phyloP scores from a whole-genome alignment of 2,329 filamentous ascomycete species.

The Bertia moriformis region DNA sequence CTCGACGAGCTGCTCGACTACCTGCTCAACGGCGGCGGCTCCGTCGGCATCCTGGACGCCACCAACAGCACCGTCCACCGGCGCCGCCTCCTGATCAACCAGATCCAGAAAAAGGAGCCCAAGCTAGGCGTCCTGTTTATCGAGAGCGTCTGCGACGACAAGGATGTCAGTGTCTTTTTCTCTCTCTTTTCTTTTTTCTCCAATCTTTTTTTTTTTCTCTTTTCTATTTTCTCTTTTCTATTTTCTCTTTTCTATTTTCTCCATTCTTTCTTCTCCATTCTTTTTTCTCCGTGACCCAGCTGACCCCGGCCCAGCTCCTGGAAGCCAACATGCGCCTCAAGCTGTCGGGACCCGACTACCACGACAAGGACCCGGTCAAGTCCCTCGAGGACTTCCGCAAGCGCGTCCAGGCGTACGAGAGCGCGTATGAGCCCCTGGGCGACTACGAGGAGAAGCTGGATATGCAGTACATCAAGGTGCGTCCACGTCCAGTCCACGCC shows the following conservation, averaged over 20 bases:
- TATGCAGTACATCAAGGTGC: conserved; percentile 77
- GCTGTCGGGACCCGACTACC: conserved; percentile 89
- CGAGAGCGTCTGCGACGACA: conserved; percentile 81
- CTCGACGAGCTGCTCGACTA: conserved; percentile 86
- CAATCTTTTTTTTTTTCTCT: background rate
- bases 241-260: background rate
- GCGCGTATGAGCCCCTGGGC: conserved; percentile 80
- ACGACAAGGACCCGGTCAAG: conserved; percentile 74
- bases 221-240: background rate
- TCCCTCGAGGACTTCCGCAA: conserved; percentile 85
- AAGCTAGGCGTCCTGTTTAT: conserved; percentile 90
- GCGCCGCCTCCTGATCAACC: conserved; percentile 68
- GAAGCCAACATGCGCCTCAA: conserved; percentile 97
- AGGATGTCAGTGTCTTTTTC: conserved; percentile 40
- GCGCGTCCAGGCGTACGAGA: conserved; percentile 83
- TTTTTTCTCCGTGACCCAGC: no score
- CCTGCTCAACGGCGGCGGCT: conserved; percentile 66
- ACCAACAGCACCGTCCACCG: conserved; percentile 90
- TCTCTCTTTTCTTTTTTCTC: background rate
- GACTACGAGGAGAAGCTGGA: conserved; percentile 80
- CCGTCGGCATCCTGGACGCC: conserved; percentile 88
- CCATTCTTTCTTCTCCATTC: no score
- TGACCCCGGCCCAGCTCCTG: conserved; percentile 47
- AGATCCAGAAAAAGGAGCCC: conserved; percentile 69
- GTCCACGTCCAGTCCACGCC: no score